Conservation (phyloP, 164 flowering plant species). For the Chimonanthus salicifolius region DNA sequence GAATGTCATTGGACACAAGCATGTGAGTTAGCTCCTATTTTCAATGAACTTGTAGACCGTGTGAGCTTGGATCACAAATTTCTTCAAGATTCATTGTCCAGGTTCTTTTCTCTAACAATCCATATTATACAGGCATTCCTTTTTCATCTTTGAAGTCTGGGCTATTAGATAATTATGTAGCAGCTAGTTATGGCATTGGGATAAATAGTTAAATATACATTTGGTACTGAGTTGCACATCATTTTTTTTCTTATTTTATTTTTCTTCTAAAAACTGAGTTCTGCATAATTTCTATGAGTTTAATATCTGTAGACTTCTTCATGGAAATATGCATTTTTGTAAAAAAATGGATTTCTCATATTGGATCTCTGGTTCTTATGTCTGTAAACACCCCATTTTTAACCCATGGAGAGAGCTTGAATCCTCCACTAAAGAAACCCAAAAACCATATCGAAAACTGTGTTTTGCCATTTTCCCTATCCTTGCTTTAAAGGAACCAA, state of each 20-base stretch:
- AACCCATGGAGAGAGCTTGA: no score
- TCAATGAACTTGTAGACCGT: slow-evolving; percentile 92
- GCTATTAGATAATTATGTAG: not conserved
- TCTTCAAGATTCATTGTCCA: slow-evolving; percentile 75
- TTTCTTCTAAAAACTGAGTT: not conserved
- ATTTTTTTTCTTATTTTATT: no score
- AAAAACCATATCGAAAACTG: no score
- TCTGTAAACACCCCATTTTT: no score
- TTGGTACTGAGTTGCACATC: not conserved
- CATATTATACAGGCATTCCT: not conserved
- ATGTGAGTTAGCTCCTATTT: slow-evolving; percentile 82
- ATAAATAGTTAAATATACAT: no score
- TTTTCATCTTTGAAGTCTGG: not conserved
- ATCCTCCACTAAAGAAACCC: no score
- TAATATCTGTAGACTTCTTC: not conserved
- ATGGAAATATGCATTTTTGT: not conserved
- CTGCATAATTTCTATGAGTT: not conserved
- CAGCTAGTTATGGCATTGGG: not conserved
- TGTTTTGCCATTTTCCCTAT: no score
- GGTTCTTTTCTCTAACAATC: slow-evolving; percentile 33
- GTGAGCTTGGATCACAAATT: slow-evolving; percentile 90
- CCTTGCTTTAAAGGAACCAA: no score
- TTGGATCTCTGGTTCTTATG: no score
- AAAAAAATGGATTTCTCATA: no score
- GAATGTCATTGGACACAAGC: slow-evolving; percentile 72